phyloP scores from a whole-genome alignment of 345 rosid genomes.

The Microthlaspi erraticum region DNA sequence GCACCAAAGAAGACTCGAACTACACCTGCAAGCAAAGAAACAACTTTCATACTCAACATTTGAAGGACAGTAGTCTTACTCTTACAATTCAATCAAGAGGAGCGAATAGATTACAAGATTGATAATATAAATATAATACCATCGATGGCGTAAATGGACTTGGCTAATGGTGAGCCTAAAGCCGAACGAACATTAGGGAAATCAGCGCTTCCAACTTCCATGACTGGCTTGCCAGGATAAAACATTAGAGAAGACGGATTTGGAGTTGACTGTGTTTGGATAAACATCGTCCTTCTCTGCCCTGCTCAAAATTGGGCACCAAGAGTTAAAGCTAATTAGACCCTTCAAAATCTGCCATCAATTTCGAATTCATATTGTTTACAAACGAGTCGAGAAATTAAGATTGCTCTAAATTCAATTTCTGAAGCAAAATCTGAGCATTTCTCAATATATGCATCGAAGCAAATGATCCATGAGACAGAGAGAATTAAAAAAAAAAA shows the following conservation, averaged over 20 bases:
- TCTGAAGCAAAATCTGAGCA: background rate
- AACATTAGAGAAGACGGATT: conserved; percentile 94
- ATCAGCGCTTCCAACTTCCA: conserved; percentile 91
- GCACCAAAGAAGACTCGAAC: conserved; percentile 87
- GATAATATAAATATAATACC: conserved; percentile 48
- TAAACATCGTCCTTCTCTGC: conserved; percentile 93
- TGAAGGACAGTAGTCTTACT: background rate
- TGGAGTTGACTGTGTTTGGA: conserved; percentile 88
- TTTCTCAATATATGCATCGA: background rate
- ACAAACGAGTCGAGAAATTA: background rate
- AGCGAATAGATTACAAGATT: background rate
- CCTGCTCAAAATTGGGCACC: conserved; percentile 47
- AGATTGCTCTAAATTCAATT: background rate
- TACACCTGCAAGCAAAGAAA: conserved; percentile 56
- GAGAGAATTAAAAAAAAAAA: too few species aligned
- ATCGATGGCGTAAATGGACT: conserved; percentile 72
- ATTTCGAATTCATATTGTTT: background rate
- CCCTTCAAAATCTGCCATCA: background rate
- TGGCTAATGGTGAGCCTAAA: conserved; percentile 74
- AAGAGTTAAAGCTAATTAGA: background rate
- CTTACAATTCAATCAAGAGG: conserved; percentile 15
- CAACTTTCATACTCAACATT: background rate
- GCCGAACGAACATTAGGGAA: conserved; percentile 87
- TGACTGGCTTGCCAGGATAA: conserved; percentile 85
- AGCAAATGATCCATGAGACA: conserved; percentile 7